A percentile compares a stretch with the other conserved stretches of the same genome.
These are phyloP conservation scores for Vaucheria bursata DNA, from an alignment of 352 stramenopile species.

Conservation along the genomic window DNA sequence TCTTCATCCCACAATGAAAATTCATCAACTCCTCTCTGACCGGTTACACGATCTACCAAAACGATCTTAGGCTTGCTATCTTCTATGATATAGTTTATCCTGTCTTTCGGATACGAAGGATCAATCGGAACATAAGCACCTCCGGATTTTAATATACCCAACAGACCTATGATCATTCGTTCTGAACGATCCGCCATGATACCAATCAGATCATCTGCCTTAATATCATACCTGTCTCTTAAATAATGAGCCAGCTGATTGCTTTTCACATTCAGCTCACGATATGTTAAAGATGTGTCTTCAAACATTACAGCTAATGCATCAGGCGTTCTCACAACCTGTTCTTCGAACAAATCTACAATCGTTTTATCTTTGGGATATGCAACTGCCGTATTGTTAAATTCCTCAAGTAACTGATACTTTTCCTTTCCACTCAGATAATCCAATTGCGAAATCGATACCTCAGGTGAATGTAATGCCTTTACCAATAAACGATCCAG, in stretches of 20 bases:
- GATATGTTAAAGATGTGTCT: background rate
- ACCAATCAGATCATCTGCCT: background rate
- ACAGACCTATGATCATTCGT: background rate
- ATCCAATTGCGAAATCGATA: no score
- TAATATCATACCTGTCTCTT: background rate
- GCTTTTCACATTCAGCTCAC: background rate
- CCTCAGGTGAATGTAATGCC: no score
- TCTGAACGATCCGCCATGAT: background rate
- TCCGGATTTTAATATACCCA: background rate
- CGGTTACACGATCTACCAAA: no score
- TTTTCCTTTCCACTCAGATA: no score
- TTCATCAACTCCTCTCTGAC: no score
- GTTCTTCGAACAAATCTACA: background rate
- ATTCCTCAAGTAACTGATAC: no score
- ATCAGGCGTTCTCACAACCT: background rate
- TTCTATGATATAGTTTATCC: background rate
- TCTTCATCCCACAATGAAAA: no score
- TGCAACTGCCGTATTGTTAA: no score
- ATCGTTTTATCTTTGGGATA: background rate
- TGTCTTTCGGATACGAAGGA: background rate
- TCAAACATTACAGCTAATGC: background rate
- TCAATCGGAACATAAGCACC: background rate
- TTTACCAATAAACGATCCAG: no score
- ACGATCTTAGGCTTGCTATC: background rate
- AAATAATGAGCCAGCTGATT: background rate